These are phyloP conservation scores for Berberis thunbergii DNA, from an alignment of 164 flowering plant genomes.

Conservation along the genomic window DNA sequence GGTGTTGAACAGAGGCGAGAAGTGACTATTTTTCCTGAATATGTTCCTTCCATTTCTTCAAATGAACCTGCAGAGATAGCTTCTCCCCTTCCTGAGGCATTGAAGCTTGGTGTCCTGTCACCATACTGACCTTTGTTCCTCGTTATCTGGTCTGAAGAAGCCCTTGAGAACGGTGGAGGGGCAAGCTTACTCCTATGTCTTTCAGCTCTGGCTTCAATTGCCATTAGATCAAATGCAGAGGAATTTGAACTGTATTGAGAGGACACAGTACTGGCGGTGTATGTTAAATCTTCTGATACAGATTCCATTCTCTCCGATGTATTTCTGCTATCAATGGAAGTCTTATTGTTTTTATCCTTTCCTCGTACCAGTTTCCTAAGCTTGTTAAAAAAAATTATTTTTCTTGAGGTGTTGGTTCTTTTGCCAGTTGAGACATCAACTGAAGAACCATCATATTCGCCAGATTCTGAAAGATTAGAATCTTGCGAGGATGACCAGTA, in stretches of 20 bases:
- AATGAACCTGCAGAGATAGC: conserved; percentile 10
- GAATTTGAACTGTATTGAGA: too few relatives aligned
- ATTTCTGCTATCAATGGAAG: conserved; percentile 13
- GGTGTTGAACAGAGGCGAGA: conserved; percentile 12
- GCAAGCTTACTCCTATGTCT: too few relatives aligned
- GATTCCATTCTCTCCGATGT: too few relatives aligned
- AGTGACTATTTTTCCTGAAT: conserved; percentile 16
- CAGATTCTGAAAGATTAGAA: conserved; percentile 46
- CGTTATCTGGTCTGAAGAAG: too few relatives aligned
- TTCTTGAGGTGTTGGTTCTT: conserved; percentile 21
- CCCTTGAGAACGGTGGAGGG: too few relatives aligned
- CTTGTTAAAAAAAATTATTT: conserved; percentile 42
- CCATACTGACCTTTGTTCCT: too few relatives aligned
- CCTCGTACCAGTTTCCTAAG: conserved; percentile 47
- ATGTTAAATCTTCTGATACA: too few relatives aligned
- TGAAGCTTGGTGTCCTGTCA: not conserved
- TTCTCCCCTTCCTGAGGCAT: conserved; percentile 9
- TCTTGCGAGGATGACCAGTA: conserved; percentile 55
- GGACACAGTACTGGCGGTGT: too few relatives aligned
- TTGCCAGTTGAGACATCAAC: conserved; percentile 18
- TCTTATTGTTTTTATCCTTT: conserved; percentile 23
- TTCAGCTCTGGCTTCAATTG: too few relatives aligned
- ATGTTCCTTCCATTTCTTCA: conserved; percentile 21
- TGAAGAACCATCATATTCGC: conserved; percentile 47
- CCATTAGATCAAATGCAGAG: too few relatives aligned